phyloP scores from a whole-genome alignment of 2,329 filamentous ascomycete genomes.

The Tolypocladium sp. region DNA sequence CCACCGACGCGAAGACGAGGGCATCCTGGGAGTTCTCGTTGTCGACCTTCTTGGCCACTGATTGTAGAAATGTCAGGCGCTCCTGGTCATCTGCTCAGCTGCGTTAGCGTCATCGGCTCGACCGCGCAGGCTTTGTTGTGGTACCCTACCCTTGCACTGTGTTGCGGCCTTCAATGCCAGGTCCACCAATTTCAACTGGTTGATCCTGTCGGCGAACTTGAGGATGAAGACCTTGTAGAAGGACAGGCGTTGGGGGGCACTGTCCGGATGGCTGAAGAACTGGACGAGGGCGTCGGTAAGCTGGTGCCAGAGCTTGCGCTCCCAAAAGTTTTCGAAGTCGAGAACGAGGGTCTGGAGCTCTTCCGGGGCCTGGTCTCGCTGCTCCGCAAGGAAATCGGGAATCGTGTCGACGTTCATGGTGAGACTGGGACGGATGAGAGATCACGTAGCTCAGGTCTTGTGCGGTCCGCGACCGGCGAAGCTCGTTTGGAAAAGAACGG shows the following conservation, averaged over 20 bases:
- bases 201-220: constrained; percentile 97
- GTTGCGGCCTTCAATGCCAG: constrained; percentile 80
- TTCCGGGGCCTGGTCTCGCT: constrained; percentile 79
- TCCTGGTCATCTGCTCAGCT: constrained; percentile 66
- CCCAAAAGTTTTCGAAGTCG: constrained; percentile 93
- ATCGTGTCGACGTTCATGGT: constrained; percentile 81
- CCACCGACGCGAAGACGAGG: constrained; percentile 86
- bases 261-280: constrained; percentile 79
- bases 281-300: constrained; percentile 81
- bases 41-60: constrained; percentile 80
- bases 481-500: background rate
- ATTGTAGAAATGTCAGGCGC: constrained; percentile 74
- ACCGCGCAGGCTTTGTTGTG: background rate
- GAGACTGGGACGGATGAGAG: background rate
- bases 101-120: background rate
- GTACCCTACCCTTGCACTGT: constrained; percentile 61
- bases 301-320: constrained; percentile 98
- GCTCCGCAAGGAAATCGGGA: constrained; percentile 82
- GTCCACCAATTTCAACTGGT: constrained; percentile 93
- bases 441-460: background rate
- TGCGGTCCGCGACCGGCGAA: background rate
- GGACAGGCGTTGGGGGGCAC: constrained; percentile 72
- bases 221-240: constrained; percentile 94
- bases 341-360: constrained; percentile 83
- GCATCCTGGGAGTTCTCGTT: constrained; percentile 91